Conservation (phyloP, 2,329 filamentous ascomycete genomes). For the Verticillium tricorpus region DNA sequence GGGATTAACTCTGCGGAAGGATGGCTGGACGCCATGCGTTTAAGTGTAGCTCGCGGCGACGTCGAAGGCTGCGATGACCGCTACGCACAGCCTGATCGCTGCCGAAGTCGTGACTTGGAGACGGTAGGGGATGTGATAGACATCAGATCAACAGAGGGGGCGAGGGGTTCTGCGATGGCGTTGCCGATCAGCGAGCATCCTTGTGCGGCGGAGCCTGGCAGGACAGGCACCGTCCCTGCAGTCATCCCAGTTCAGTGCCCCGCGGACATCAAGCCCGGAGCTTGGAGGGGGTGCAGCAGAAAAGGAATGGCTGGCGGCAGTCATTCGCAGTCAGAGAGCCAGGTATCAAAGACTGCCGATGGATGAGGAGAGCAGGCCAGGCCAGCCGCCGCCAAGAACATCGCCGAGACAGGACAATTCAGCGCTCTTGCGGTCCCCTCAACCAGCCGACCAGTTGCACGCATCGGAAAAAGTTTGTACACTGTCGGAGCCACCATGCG, state of each 20-base stretch:
- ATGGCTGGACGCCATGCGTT: background rate
- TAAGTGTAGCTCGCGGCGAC: background rate
- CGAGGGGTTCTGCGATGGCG: background rate
- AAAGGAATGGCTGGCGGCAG: background rate
- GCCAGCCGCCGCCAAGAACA: background rate
- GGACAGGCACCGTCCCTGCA: constrained; percentile 1
- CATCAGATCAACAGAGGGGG: background rate
- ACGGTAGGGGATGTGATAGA: background rate
- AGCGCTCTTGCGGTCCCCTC: background rate
- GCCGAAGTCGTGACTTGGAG: background rate
- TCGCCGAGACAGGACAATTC: background rate
- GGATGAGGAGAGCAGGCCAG: background rate
- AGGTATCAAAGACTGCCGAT: background rate
- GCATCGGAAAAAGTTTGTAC: background rate
- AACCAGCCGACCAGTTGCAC: background rate
- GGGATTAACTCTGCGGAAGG: background rate
- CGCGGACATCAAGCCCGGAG: too few relatives aligned
- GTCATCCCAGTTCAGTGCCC: background rate
- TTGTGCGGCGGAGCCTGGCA: background rate
- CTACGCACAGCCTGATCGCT: background rate
- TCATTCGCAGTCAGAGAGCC: background rate
- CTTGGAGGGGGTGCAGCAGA: too few relatives aligned
- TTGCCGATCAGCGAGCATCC: constrained; percentile 1
- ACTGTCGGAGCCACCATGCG: background rate
- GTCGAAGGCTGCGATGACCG: background rate